Conservation (phyloP, 257 asterid species). For the Solanum medicagineum region DNA sequence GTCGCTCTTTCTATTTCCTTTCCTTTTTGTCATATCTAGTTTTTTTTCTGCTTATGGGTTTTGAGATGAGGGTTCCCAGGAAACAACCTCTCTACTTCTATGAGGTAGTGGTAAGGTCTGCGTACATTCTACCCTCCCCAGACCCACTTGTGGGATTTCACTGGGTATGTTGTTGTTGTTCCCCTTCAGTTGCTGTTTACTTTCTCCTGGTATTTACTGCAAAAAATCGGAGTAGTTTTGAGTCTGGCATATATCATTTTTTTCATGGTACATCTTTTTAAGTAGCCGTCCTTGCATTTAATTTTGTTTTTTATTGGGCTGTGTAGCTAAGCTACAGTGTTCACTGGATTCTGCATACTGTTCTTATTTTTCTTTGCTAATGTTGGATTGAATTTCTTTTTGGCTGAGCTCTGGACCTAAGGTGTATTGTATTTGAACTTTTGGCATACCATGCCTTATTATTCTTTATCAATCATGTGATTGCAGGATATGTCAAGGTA, state of each 20-base stretch:
- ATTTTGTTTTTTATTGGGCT: background rate
- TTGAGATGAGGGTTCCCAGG: no score
- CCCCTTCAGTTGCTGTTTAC: background rate
- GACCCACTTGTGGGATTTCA: no score
- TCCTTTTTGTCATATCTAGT: no score
- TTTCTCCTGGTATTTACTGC: background rate
- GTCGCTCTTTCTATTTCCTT: no score
- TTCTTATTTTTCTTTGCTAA: background rate
- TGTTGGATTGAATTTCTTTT: background rate
- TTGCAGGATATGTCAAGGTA: constrained; percentile 77
- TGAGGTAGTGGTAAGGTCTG: no score
- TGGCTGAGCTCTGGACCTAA: background rate
- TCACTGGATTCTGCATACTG: background rate
- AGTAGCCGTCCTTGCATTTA: background rate
- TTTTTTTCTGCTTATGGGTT: no score
- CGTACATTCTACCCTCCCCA: no score
- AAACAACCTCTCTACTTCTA: no score
- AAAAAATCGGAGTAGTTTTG: background rate
- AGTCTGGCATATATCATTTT: background rate
- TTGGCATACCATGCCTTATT: background rate
- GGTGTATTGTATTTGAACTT: background rate
- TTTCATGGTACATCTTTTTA: background rate
- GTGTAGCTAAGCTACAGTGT: background rate
- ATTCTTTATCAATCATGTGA: background rate
- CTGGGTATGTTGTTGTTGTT: no score